Evolutionary conservation across 106 monocot species (phyloP), one percentile per base, ranked within the genome.

Genomic region (Chionographis japonica): DNA sequence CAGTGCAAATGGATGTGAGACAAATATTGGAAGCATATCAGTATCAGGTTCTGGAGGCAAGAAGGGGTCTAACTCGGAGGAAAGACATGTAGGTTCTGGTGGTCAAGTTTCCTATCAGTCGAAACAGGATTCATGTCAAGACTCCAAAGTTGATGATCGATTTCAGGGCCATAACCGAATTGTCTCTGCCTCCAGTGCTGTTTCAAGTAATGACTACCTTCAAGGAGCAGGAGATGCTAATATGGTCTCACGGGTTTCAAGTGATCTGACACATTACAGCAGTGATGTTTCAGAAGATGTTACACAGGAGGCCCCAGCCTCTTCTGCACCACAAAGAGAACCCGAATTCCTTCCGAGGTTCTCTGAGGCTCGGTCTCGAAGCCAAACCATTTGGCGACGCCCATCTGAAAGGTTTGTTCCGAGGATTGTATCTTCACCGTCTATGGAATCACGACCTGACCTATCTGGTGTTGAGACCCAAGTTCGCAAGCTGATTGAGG

Each of bases 401-500:
- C 74, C 81, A 50, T 89, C 89, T 43, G 82, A 87, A 39, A 73
- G 79, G 52, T 75, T 81, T 66, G 72, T 63, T 20, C 86, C 84
- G 14, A 80, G 78, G 68, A 86, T 91, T 2, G 52, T 85, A 43
- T 77, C 86, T 54, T 83, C 93, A 27, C 65, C 77, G 4, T 79
- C 82, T 40, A 49, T 75, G 46, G 92, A 92, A 39, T 72, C 75
- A 16, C 77, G 82, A 49, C 71, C 83, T 46, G 89, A 92, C 61
- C 62, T 82, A 19, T 73, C 86, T 27, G 79, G 75, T 37, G 69
- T 86, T 54, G 92, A 89, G 69, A 69, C 58, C 9, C 51, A 92
- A 72, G 84, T 91, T 10, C 79, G 67, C 2, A 81, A 70, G 35
- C 61, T 86, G 43, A 73, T 86, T 16, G 94, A 88, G 52, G 91